Base-by-base conservation (phyloP, 257 asterid genomes). In the Thymus quinquecostatus region DNA sequence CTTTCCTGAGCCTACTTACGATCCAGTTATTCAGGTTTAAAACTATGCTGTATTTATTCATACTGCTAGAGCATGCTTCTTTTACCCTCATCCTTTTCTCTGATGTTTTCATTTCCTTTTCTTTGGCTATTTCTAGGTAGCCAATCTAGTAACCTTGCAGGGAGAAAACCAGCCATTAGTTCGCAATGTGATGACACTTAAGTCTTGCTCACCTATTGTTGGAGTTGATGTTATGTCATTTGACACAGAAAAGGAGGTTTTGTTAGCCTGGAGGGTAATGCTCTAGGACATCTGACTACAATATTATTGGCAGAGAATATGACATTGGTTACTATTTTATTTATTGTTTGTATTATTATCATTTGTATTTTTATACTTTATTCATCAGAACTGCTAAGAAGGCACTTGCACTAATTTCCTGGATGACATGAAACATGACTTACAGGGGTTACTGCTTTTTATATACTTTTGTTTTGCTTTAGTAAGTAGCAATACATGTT, bases 191-290 rank as follows among this genome's bases (percentile, higher is more conserved):
- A 95, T 95, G 97, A 95, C 99, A 77, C 92, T 95, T 12, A 87
- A 89, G 80, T 89, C 99, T 64, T 95, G 99, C 79, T 77, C 99
- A 59, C 96, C 98, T 3, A 95, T 95, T 82, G 98, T 89, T 83
- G 99, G 98, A 74, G 98, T 88, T 74, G 97, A 95, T 84, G 95
- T 95, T 71, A 89, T 95, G 98, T 88, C 99, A 66, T 92, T 95
- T 77, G 97, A 92, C 63, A 85, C 98, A 2, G 99, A 95, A 81
- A 89, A 81, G 75, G 96, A 92, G 81, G 88, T 95, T 69, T 80
- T 95, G 44, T 80, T 87, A 71, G 99, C 98, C 76, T 95, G 99
- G 99, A 92, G 96, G 98, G 99, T 95, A 89, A 85, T 75, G 41
- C 34, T 73, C 71, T 62, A 61, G 53, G 60, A 54, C 30, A 40